Conservation (phyloP, 1,284 basidiomycete species). For the Ceratobasidium theobromae region DNA sequence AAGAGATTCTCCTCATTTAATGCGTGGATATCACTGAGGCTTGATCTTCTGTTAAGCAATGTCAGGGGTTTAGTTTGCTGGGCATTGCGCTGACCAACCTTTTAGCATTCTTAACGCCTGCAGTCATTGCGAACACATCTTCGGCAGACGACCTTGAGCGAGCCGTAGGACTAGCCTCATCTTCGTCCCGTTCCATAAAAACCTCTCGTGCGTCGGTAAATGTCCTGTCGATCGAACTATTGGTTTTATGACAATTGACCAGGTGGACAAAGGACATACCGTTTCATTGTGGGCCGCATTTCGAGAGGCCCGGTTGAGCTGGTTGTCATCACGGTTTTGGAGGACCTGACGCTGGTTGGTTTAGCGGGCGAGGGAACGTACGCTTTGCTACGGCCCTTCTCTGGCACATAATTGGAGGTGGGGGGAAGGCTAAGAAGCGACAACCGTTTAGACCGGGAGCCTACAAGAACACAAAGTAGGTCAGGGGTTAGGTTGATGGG, state of each 20-base stretch:
- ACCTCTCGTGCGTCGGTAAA: slow-evolving; percentile 16
- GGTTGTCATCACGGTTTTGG: slow-evolving; percentile 3
- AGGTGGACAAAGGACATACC: not conserved
- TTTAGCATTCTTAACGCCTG: not conserved
- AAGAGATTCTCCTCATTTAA: slow-evolving; percentile 1
- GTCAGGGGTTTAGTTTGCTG: too few species aligned
- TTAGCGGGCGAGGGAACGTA: slow-evolving; percentile 4
- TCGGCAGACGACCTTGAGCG: not conserved
- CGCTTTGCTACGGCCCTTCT: slow-evolving; percentile 12
- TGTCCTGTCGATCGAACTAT: not conserved
- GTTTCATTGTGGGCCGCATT: slow-evolving; percentile 8
- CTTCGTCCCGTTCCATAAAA: slow-evolving; percentile 21
- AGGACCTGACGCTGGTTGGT: slow-evolving; percentile 21
- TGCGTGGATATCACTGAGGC: slow-evolving; percentile 26
- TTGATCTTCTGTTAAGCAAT: slow-evolving; percentile 28
- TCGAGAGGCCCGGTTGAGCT: not conserved
- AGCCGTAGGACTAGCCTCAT: slow-evolving; percentile 3
- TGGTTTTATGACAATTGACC: not conserved
- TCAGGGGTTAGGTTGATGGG: not conserved
- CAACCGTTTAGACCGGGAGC: slow-evolving; percentile 5
- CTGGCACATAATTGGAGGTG: slow-evolving; percentile 26
- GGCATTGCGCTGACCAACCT: slow-evolving; percentile 3
- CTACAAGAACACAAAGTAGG: not conserved
- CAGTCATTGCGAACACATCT: not conserved
- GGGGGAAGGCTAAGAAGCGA: slow-evolving; percentile 18